Base-by-base conservation (phyloP, 257 asterid species). In the Eucommia ulmoides region DNA sequence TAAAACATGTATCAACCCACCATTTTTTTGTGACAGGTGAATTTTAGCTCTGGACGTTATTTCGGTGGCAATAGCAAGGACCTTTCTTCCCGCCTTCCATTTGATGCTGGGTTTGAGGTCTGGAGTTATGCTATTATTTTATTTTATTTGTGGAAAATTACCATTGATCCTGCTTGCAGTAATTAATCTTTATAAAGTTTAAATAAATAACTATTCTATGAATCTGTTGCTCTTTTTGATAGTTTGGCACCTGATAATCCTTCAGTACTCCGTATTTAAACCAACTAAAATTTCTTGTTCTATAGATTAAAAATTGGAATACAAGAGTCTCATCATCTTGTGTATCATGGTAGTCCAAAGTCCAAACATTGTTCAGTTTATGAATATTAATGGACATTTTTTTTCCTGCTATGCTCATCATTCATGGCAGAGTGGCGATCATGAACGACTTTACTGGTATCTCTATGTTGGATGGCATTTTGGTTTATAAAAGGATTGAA, bases 31-130 rank as follows among this genome's bases (percentile, higher is more conserved):
- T 59, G 59, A 62, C 82, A 89, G 96, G 98, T 89, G 55, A 89
- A 85, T 71, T 89, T 80, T 69, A 85, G 96, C 74, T 89, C 98
- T 19, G 96, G 98, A 48, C 72, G 92, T 49, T 89, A 89, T 55
- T 85, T 85, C 70, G 71, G 83, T 49, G 88, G 89, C 50, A 75
- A 75, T 60, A 75, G 38, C 50, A 63, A 72, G 54, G 92, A 80
- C 49, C 19, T 74, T 58, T 61, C 66, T 41, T 80, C 94, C 33
- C 73, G 54, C 62, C 98, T 85, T 54, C 98, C 98, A 22, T 81
- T 82, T 59, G 94, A 85, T 82, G 95, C 93, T 71, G 96, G 98
- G 18, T 85, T 89, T 23, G 98, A 89, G 96, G 96, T 89, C 24
- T 41, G 38, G 12, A 29, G 38, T 29, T 29, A 29, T 29, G 38